Base-by-base conservation (phyloP, 208 protist species). In the Herpetomonas muscarum region DNA sequence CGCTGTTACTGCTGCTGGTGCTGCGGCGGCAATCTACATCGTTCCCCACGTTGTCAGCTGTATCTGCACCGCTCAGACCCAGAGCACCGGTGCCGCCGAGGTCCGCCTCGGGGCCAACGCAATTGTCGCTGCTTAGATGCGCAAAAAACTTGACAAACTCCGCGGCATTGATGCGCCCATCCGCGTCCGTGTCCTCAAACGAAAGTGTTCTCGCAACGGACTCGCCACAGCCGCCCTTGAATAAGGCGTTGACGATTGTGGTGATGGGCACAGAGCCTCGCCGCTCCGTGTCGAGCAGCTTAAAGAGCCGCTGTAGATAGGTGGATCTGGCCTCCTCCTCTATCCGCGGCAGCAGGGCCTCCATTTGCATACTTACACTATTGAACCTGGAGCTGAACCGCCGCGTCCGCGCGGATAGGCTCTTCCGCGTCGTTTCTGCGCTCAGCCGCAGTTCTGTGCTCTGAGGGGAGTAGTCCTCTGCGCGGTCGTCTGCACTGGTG, bases 361-460 rank as follows among this genome's bases (percentile, higher is more conserved):
- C 46, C 5, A 61, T 44, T 32, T 36, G 52, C 22, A 30, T 29
- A 6, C 28, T 49, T 39, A 80, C 46, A n/a, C 78, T 61, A 44
- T 70, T 77, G 55, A 79, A 45, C n/a, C 60, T 66, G 37, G 26
- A 62, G 48, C 64, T 78, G 25, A 80, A 53, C 2, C 66, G 41
- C 37, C 69, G 56, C 26, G 47, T 77, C 15, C 67, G 57, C 0
- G 26, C 52, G 7, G 57, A 55, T 34, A 75, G 29, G 53, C 63
- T 76, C 48, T 57, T 42, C 15, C 55, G 44, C 6, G 25, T 44
- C 1, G 42, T 55, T 21, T 54, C 24, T 2, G 41, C 42, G 25
- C 53, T 19, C 5, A 44, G 51, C 41, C 47, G 45, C 22, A 41
- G 41, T 5, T 58, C 26, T 0, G 25, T 48, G 29, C 26, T 31